A percentile compares a stretch with the other conserved stretches of the same genome.
Conservation (phyloP, 257 asterid species). For the Solanum tarijense region DNA sequence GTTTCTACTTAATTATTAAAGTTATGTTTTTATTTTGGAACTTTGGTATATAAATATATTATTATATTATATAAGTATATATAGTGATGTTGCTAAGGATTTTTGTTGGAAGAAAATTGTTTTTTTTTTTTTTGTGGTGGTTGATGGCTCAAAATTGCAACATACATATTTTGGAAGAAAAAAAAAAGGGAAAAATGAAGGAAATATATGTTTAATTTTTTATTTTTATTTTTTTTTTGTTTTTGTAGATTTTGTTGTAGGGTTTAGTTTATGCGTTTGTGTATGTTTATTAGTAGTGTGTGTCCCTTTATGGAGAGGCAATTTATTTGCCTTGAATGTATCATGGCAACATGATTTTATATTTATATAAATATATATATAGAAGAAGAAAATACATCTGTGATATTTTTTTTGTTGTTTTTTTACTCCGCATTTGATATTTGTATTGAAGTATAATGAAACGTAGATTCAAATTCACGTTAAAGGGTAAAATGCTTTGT, state of each 20-base stretch:
- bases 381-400: not conserved
- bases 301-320: not conserved
- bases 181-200: not conserved
- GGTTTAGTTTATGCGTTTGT: not conserved
- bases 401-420: no score
- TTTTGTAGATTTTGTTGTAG: not conserved
- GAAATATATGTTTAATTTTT: not conserved
- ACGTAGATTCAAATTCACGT: not conserved
- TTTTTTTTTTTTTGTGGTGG: not conserved
- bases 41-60: not conserved
- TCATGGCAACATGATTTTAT: not conserved
- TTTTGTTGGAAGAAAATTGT: not conserved
- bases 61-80: not conserved
- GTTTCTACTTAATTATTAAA: slow-evolving; percentile 12
- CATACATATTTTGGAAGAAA: not conserved
- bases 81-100: not conserved
- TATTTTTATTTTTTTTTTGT: no score
- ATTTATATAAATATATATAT: not conserved
- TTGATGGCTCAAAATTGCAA: not conserved
- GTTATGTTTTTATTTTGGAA: not conserved
- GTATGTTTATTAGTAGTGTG: not conserved
- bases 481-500: no score
- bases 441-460: no score
- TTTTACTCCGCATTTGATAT: no score
- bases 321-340: not conserved